Evolutionary conservation across 2,329 filamentous ascomycete species (phyloP).

Genomic region (Claviceps africana): DNA sequence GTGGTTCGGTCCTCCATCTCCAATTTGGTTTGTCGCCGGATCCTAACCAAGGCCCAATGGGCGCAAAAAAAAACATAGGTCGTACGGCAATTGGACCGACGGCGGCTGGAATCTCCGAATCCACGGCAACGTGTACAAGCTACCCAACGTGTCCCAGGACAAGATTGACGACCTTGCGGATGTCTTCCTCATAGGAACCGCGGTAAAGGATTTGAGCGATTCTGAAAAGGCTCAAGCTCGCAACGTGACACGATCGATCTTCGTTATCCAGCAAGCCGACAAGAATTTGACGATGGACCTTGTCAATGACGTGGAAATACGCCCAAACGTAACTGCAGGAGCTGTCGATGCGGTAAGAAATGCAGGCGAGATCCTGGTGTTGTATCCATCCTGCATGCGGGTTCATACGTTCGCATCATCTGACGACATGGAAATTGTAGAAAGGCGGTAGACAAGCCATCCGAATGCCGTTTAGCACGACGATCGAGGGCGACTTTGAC

Average conservation of each 20-base stretch:
- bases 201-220: constrained; percentile 43
- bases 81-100: constrained; percentile 67
- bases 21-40: background rate
- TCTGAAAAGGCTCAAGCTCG: constrained; percentile 52
- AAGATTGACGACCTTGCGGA: constrained; percentile 58
- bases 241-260: constrained; percentile 60
- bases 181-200: constrained; percentile 52
- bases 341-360: constrained; percentile 27
- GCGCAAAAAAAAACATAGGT: constrained; percentile 19
- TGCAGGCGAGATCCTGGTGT: too few species aligned
- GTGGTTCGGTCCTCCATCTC: background rate
- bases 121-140: constrained; percentile 71
- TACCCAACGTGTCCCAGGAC: constrained; percentile 50
- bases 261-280: constrained; percentile 57
- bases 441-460: constrained; percentile 48
- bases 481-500: constrained; percentile 57
- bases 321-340: constrained; percentile 42
- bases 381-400: too few species aligned
- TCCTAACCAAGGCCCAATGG: background rate
- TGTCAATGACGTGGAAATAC: constrained; percentile 25
- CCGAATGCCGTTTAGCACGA: constrained; percentile 51
- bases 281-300: constrained; percentile 51
- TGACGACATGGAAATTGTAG: constrained; percentile 6
- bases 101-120: constrained; percentile 63
- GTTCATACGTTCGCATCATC: too few species aligned